Conservation (phyloP, 331 rosid genomes). For the Malus hybrid region DNA sequence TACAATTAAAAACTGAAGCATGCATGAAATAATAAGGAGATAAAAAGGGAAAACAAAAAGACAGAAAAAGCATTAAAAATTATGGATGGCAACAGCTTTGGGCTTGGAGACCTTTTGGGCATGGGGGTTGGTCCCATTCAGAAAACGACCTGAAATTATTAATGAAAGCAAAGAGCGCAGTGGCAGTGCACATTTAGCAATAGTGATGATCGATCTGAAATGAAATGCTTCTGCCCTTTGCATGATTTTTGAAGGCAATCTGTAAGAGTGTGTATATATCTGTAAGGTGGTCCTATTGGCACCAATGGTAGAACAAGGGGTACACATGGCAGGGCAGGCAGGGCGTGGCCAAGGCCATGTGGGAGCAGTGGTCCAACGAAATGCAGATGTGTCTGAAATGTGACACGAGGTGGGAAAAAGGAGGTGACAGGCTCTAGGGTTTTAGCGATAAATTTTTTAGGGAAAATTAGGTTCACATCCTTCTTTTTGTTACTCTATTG, state of each 20-base stretch:
- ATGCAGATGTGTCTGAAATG: not conserved
- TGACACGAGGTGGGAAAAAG: constrained; percentile 25
- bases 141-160: constrained; percentile 62
- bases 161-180: constrained; percentile 26
- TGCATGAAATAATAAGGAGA: not conserved
- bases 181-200: not conserved
- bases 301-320: not conserved
- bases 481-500: too few relatives aligned
- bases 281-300: constrained; percentile 40
- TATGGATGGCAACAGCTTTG: constrained; percentile 27
- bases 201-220: not conserved
- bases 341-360: constrained; percentile 48
- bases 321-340: constrained; percentile 52
- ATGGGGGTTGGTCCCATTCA: constrained; percentile 25
- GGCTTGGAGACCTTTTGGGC: constrained; percentile 29
- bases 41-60: not conserved
- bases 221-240: constrained; percentile 10
- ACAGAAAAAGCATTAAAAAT: constrained; percentile 24
- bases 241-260: not conserved
- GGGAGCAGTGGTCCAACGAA: constrained; percentile 54
- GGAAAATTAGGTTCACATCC: too few relatives aligned
- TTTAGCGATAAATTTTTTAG: too few relatives aligned
- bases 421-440: constrained; percentile 37
- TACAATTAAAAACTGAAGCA: not conserved
- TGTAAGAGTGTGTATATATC: not conserved